Base-by-base conservation (phyloP, 78 protist genomes). In the Planoprotostelium fungivorum region DNA sequence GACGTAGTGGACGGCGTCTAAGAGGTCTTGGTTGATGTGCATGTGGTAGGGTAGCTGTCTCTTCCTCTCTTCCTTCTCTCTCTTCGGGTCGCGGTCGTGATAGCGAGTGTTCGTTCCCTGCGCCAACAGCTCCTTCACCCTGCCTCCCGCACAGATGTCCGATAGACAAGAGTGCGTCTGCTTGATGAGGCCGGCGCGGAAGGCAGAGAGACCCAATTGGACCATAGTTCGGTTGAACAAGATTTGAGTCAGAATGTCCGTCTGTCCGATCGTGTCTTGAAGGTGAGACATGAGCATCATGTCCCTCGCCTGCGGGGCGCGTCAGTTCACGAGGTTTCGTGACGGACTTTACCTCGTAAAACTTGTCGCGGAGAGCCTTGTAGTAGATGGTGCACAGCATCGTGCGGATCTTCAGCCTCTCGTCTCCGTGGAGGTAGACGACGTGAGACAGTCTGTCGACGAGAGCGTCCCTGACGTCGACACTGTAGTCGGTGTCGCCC, bases 201-300 rank as follows among this genome's bases (percentile, higher is more conserved):
- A 98, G 10, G 99, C 98, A 37, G 97, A 90, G 34, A 98, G 96
- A 34, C 99, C 99, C 29, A 98, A 63, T 94, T 98, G 99, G 29
- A 94, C 98, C 95, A 98, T 93, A 25, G 97, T 73, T 83, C 99
- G 97, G 92, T 98, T 98, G 98, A 88, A 98, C 29, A 97, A 94
- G 83, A 97, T 94, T 91, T 96, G 95, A 10, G 94, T 90, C 1
- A 31, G 85, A 86, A 93, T 36, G 87, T 94, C 95, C 88, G 96
- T 87, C 84, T 90, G 86, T 63, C 83, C 51, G 89, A 96, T 91
- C 86, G 37, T 91, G 38, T 95, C 98, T 90, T 95, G 97, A 38
- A 97, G 90, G 91, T 93, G 97, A 34, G 91, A 35, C 98, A 95
- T 94, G 34, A 97, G 93, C 94, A 98, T 91, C 95, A 97, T 84